Percentiles rank a stretch among this genome's conserved stretches.
Conservation (phyloP, 768 basidiomycete genomes). For the Amanita rimosa region DNA sequence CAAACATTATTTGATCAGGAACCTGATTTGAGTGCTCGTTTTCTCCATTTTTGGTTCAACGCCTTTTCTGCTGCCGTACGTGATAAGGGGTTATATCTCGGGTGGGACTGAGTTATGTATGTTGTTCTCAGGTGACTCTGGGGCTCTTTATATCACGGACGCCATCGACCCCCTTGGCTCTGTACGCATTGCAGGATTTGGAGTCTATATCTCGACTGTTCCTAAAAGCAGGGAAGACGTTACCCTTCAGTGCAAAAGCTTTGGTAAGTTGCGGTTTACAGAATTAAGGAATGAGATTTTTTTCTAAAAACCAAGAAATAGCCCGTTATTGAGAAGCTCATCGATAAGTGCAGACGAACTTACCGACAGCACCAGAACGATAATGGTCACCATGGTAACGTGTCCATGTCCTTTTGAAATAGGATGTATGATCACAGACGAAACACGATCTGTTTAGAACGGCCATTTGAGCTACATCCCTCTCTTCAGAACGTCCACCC, state of each 20-base stretch:
- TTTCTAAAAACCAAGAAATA: slow-evolving; percentile 16
- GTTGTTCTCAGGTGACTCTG: slow-evolving; percentile 38
- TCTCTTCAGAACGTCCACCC: slow-evolving; percentile 26
- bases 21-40: slow-evolving; percentile 49
- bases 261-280: slow-evolving; percentile 28
- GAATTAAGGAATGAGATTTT: background rate
- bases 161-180: slow-evolving; percentile 44
- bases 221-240: slow-evolving; percentile 40
- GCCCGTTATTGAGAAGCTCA: slow-evolving; percentile 47
- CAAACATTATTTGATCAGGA: slow-evolving; percentile 46
- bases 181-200: slow-evolving; percentile 49
- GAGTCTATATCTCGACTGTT: slow-evolving; percentile 50
- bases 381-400: background rate
- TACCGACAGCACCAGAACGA: slow-evolving; percentile 25
- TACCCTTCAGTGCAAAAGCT: slow-evolving; percentile 49
- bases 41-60: slow-evolving; percentile 69
- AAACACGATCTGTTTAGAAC: slow-evolving; percentile 9
- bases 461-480: slow-evolving; percentile 16
- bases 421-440: too few relatives aligned
- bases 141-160: slow-evolving; percentile 55
- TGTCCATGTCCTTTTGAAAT: slow-evolving; percentile 4
- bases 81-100: slow-evolving; percentile 4
- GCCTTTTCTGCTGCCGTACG: slow-evolving; percentile 61
- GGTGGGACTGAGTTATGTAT: background rate
- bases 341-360: slow-evolving; percentile 36